Base-by-base conservation (phyloP, 495 filamentous ascomycete species). In the Hyaloscypha bicolor region DNA sequence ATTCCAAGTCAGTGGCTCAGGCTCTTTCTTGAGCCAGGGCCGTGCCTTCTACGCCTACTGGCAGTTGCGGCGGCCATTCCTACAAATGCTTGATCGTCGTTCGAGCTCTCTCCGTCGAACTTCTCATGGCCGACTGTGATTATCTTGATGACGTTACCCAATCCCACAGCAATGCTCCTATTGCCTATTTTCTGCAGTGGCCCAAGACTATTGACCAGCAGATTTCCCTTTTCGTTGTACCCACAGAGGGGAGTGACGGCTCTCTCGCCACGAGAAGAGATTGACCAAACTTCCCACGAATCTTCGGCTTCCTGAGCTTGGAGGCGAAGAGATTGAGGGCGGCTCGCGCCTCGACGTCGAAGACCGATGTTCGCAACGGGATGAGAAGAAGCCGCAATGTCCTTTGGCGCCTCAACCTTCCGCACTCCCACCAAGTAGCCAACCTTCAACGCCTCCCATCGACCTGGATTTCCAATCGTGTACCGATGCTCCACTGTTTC, bases 101-200 rank as follows among this genome's bases (percentile, higher is more conserved):
- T 29, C 14, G 29, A 57, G 22, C 66, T 45, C 9, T 21, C 51
- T 2, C 48, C 68, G 21, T 74, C 86, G 72, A 87, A 90, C 51
- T 84, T 77, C 72, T 89, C 88, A 65, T 86, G 83, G 30, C 88
- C 88, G 8, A 87, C 77, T 33, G 80, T 85, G 37, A 91, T 78
- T 32, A 92, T 73, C 74, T 91, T 91, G 66, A 92, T 81, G 2
- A 83, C 79, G 63, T 91, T 89, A 9, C 88, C 90, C 42, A 91
- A 85, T 0, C 82, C 88, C 1, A 93, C 81, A 1, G 87, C 90
- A 16, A 91, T 79, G 55, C 82, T 87, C 55, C 79, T 72, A 21
- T 81, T 80, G 6, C 89, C 88, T 6, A 90, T 73, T 62, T 79
- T 79, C 6, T 78, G 75, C 65, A 90, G 83, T 0, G 89, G 88